Conservation (phyloP, 148 eudicot genomes). For the Chenopodium formosanum region DNA sequence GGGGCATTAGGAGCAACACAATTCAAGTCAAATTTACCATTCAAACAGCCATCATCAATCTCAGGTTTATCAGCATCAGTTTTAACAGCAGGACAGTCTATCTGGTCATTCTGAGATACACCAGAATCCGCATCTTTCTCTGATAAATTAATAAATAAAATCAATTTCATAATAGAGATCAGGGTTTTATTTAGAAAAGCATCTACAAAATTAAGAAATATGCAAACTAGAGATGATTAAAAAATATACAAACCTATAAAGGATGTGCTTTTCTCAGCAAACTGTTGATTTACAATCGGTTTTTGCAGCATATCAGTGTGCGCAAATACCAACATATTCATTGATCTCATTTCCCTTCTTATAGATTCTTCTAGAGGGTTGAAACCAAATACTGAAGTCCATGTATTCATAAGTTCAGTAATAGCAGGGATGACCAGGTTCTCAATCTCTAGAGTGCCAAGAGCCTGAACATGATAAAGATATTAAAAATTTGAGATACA, state of each 20-base stretch:
- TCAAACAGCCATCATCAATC: constrained; percentile 21
- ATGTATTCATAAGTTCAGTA: constrained; percentile 63
- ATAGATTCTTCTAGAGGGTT: constrained; percentile 55
- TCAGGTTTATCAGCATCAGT: constrained; percentile 35
- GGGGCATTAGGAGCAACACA: constrained; percentile 26
- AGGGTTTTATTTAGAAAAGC: neutral
- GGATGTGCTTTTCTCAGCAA: constrained; percentile 19
- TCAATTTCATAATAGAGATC: neutral
- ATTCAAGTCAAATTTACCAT: constrained; percentile 32
- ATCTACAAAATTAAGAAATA: neutral
- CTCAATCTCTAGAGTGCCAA: constrained; percentile 63
- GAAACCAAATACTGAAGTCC: constrained; percentile 88
- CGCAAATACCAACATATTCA: constrained; percentile 64
- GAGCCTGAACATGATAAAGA: constrained; percentile 53
- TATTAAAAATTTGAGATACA: neutral
- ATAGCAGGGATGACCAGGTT: constrained; percentile 90
- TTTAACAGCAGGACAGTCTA: constrained; percentile 18
- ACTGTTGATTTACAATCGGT: constrained; percentile 31
- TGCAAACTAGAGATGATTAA: neutral
- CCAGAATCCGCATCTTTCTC: constrained; percentile 24
- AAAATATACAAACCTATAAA: constrained; percentile 38
- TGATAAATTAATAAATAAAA: neutral
- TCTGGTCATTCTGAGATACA: constrained; percentile 21
- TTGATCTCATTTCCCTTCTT: constrained; percentile 48
- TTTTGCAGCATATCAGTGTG: constrained; percentile 70